These are phyloP conservation scores for Cercospora beticola DNA, from an alignment of 2,329 filamentous ascomycete species.

Conservation along the genomic window DNA sequence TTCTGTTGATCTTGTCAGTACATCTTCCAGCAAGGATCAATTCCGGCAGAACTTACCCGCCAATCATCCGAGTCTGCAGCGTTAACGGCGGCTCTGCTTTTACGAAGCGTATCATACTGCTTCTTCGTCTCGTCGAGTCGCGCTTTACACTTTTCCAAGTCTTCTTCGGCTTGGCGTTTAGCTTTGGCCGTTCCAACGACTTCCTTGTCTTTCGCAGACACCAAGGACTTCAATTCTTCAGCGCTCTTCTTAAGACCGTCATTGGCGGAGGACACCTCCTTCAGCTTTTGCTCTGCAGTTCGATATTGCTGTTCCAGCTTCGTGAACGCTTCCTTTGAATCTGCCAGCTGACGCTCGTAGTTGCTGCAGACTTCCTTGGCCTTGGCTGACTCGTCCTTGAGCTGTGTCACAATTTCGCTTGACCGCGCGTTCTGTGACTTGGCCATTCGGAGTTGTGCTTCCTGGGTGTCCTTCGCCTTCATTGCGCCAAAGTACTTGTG, in stretches of 20 bases:
- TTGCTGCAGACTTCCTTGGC: constrained; percentile 75
- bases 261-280: constrained; percentile 66
- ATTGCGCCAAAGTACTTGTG: constrained; percentile 97
- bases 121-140: constrained; percentile 76
- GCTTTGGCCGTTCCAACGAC: constrained; percentile 63
- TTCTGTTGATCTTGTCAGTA: constrained; percentile 42
- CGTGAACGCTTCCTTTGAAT: constrained; percentile 77
- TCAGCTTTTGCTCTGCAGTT: constrained; percentile 68
- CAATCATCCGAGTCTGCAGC: constrained; percentile 82
- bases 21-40: constrained; percentile 30
- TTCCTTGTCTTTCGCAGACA: constrained; percentile 73
- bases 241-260: constrained; percentile 76
- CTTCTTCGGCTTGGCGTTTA: constrained; percentile 62
- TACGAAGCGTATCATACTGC: constrained; percentile 81
- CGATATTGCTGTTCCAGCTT: constrained; percentile 70
- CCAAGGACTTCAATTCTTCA: constrained; percentile 68
- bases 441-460: constrained; percentile 74
- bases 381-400: constrained; percentile 85
- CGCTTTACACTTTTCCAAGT: constrained; percentile 76
- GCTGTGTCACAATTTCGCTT: constrained; percentile 85
- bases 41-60: constrained; percentile 61
- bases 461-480: constrained; percentile 85
- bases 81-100: constrained; percentile 64
- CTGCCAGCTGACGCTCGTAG: constrained; percentile 85
- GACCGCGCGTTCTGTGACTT: constrained; percentile 84